Evolutionary conservation across 306 rosid genomes (phyloP), one percentile per base, ranked within the genome.

Genomic region (peach (Prunus persica)): DNA sequence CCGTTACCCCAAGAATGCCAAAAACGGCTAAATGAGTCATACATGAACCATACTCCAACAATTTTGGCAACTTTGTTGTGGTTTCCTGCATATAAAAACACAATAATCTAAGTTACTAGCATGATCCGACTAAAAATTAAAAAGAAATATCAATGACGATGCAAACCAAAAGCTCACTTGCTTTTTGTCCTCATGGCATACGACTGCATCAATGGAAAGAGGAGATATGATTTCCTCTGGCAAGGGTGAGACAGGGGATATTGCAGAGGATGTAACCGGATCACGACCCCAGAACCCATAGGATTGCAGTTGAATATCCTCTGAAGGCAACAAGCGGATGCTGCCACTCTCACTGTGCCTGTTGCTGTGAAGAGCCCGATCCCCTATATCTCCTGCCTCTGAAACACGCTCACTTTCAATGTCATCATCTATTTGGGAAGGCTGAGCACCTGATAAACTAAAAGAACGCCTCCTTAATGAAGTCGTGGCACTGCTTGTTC

Each of bases 381-480:
- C 97, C 34, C 99, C 97, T 19, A 90, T 89, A 57, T 95, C 99
- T 32, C 99, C 99, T 5, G 91, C 97, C 83, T 95, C 93, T 25
- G 98, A 92, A 65, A 88, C 93, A 65, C 47, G 73, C 34, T 84
- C 97, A 18, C 70, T 65, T 38, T 84, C 92, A 27, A 24, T 76
- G 43, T 84, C 83, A 67, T 84, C 71, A 20, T 85, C 90, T 43
- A 64, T 57, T n/a, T 62, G 85, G 43, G 72, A 55, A 43, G 84
- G 84, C 15, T 46, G 65, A 62, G 69, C 76, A 51, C 84, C 83
- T 25, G 90, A 76, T 11, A 86, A 72, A 75, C 90, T 86, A n/a
- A 88, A 68, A 5, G 97, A 91, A 58, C 78, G 82, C 76, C 80
- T 86, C 65, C 91, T 84, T 5, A 76, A 75, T 6, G 93, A 89